Evolutionary conservation across 2,329 filamentous ascomycete genomes (phyloP).

Genomic region (Diaporthe citri): DNA sequence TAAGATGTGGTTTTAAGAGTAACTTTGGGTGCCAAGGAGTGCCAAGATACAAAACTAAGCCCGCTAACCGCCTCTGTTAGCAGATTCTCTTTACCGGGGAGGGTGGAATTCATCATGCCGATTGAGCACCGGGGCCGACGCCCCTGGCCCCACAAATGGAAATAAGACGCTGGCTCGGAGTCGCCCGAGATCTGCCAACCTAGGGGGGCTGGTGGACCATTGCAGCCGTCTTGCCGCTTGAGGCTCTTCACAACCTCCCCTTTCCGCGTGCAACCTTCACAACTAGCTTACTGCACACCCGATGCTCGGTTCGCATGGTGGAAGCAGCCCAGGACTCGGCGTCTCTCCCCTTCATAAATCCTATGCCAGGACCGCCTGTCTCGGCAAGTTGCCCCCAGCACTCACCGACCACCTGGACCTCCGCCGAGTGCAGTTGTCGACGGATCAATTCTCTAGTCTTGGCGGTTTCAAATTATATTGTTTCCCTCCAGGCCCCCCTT

Average conservation of each 20-base stretch:
- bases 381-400: slow-evolving; percentile 9
- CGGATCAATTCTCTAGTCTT: slow-evolving; percentile 37
- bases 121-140: slow-evolving; percentile 21
- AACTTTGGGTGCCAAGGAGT: no score
- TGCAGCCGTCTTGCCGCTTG: slow-evolving; percentile 32
- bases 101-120: no score
- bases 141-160: slow-evolving; percentile 25
- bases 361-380: background rate
- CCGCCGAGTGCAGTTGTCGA: slow-evolving; percentile 17
- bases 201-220: background rate
- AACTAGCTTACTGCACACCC: slow-evolving; percentile 2
- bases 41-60: no score
- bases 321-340: background rate
- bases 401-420: background rate
- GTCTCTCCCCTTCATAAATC: background rate
- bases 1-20: no score
- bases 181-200: slow-evolving; percentile 38
- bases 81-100: no score
- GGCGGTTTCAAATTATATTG: slow-evolving; percentile 39
- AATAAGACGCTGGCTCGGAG: slow-evolving; percentile 30
- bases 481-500: slow-evolving; percentile 20
- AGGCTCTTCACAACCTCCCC: slow-evolving; percentile 13
- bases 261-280: slow-evolving; percentile 15
- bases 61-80: no score
- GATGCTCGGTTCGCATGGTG: slow-evolving; percentile 13